Conservation (phyloP, 192 early-diverging fungal species). For the Podila horticola region DNA sequence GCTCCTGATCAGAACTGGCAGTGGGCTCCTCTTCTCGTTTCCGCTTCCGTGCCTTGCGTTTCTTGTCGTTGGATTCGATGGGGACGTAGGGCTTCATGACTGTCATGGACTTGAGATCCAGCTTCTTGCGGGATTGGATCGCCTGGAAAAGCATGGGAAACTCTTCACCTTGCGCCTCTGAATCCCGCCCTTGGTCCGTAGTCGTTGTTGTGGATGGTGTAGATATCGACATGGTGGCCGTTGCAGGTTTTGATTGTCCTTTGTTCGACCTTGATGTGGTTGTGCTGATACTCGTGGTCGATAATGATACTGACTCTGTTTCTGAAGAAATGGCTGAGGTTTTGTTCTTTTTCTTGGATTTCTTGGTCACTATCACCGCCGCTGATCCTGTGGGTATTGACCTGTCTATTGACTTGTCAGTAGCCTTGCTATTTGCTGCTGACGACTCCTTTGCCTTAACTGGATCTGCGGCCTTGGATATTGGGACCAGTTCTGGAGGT, state of each 20-base stretch:
- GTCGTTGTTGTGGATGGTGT: neutral
- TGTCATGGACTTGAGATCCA: conserved; percentile 16
- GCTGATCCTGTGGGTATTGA: neutral
- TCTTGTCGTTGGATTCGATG: conserved; percentile 14
- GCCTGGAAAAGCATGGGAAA: conserved; percentile 17
- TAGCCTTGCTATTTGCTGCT: neutral
- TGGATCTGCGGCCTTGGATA: neutral
- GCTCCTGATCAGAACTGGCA: neutral
- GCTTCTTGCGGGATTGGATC: conserved; percentile 21
- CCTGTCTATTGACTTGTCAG: neutral
- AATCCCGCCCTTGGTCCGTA: neutral
- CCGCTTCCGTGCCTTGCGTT: conserved; percentile 8
- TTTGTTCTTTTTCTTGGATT: conserved; percentile 1
- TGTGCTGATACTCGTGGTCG: too few species aligned
- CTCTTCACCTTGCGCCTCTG: neutral
- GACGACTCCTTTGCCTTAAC: neutral
- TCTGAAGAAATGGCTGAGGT: too few species aligned
- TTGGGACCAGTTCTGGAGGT: conserved; percentile 28
- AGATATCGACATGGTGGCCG: neutral
- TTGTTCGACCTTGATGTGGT: neutral
- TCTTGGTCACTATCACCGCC: neutral
- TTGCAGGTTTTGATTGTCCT: neutral
- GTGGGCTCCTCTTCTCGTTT: neutral
- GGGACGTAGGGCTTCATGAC: conserved; percentile 17
- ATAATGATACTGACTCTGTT: too few species aligned